A percentile compares a stretch with the other conserved stretches of the same genome.
Conservation (phyloP, 148 eudicot species). For the Camellia japonica region DNA sequence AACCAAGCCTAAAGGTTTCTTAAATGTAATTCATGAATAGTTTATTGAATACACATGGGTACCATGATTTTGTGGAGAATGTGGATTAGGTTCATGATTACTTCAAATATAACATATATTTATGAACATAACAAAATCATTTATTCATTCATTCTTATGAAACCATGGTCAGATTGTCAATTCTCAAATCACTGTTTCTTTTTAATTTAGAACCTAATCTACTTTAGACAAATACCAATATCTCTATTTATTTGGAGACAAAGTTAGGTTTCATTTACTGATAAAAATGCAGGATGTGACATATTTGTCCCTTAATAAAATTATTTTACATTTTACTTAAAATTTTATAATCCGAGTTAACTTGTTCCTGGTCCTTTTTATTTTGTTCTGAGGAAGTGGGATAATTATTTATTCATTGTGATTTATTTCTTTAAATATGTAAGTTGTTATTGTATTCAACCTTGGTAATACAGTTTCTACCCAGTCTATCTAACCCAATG, state of each 20-base stretch:
- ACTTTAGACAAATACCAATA: neutral
- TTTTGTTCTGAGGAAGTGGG: no score
- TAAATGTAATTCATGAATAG: neutral
- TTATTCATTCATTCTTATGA: neutral
- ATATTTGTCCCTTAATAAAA: no score
- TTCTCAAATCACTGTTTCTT: neutral
- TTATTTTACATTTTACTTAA: no score
- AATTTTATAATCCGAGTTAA: no score
- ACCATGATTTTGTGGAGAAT: constrained; percentile 21
- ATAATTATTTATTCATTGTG: neutral
- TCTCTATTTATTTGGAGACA: neutral
- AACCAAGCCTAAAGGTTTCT: no score
- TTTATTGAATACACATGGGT: constrained; percentile 25
- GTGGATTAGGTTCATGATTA: constrained; percentile 43
- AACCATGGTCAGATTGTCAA: neutral
- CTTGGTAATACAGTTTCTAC: no score
- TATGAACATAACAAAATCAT: constrained; percentile 3
- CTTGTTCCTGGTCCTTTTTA: no score
- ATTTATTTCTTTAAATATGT: neutral
- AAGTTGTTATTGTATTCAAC: neutral
- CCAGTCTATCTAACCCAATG: no score
- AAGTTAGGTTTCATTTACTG: no score
- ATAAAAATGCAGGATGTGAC: no score
- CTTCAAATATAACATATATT: neutral
- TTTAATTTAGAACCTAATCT: neutral